These are phyloP conservation scores for Thraustochytrium sp. DNA, from an alignment of 352 stramenopile genomes.

Conservation along the genomic window DNA sequence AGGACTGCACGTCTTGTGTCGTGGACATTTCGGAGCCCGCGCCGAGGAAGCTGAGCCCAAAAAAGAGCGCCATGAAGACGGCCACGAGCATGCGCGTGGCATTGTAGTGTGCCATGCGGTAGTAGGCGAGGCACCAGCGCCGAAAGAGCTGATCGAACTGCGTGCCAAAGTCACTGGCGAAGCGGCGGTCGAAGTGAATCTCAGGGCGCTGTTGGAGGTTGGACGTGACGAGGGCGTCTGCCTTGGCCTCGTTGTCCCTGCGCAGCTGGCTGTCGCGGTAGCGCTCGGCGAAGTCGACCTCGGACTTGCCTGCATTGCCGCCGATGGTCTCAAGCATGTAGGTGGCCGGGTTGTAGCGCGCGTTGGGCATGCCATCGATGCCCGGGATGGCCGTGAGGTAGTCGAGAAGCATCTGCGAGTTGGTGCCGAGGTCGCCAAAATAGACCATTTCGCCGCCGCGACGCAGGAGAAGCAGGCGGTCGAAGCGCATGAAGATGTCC, in stretches of 20 bases:
- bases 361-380: slow-evolving; percentile 54
- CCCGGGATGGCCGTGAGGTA: slow-evolving; percentile 68
- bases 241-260: slow-evolving; percentile 52
- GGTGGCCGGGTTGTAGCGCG: slow-evolving; percentile 72
- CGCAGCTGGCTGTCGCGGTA: slow-evolving; percentile 55
- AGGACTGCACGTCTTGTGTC: slow-evolving; percentile 55
- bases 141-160: slow-evolving; percentile 15
- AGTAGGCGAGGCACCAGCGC: slow-evolving; percentile 46
- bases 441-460: slow-evolving; percentile 70
- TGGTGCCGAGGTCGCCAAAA: slow-evolving; percentile 64
- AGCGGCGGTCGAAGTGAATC: slow-evolving; percentile 50
- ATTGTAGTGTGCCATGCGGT: slow-evolving; percentile 49
- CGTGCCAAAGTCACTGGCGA: slow-evolving; percentile 48
- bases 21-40: slow-evolving; percentile 31
- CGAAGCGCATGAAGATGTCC: slow-evolving; percentile 69
- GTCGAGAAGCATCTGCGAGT: slow-evolving; percentile 54
- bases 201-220: not conserved
- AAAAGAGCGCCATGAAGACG: slow-evolving; percentile 53
- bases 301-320: not conserved
- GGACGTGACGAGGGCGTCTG: not conserved
- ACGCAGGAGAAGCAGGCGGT: slow-evolving; percentile 74
- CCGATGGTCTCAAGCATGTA: slow-evolving; percentile 72
- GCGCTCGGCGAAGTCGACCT: slow-evolving; percentile 53
- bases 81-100: slow-evolving; percentile 54
- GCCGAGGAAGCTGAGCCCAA: slow-evolving; percentile 56